Base-by-base conservation (phyloP, 768 basidiomycete species). In the Kwoniella sp. region DNA sequence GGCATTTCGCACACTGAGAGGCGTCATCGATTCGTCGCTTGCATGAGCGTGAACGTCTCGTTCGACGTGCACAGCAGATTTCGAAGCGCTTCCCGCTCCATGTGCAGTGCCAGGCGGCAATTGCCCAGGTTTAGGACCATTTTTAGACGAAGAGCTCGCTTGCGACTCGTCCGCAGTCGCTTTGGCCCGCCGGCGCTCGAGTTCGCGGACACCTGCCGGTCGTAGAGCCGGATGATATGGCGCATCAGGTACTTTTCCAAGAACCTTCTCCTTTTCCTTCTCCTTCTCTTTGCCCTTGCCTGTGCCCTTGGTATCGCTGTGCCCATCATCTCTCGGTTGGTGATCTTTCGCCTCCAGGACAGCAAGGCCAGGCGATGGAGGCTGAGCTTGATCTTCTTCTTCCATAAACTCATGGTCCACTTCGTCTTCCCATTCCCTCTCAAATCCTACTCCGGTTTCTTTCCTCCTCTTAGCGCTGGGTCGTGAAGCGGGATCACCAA, bases 141-240 rank as follows among this genome's bases (percentile, higher is more conserved):
- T n/a, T n/a, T n/a, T n/a, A n/a, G n/a, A n/a, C n/a, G n/a, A n/a
- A n/a, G n/a, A n/a, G n/a, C n/a, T n/a, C n/a, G n/a, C n/a, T n/a
- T n/a, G n/a, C 4, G 23, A 41, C 25, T 17, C 31, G 23, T 2
- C 51, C 41, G 26, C 23, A 2, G 0, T 31, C 4, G 17, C 29
- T 37, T 51, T 23, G 17, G 23, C 52, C 8, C 73, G 41, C 25
- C n/a, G n/a, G n/a, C 55, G 41, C 57, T 68, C 23, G 48, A 73
- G 30, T 41, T 73, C 74, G 3, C 57, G 26, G 0, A 76, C 65
- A 15, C 74, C 74, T 20, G 74, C 74, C 7, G 72, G 66, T 45
- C 70, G 68, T 0, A 73, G 51, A 17, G 41, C 38, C 17, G 74
- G 74, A 63, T 76, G 74, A 54, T 58, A 63, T 7, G 74, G 74